Conservation (phyloP, 2,329 filamentous ascomycete genomes). For the Salinomyces thailandicus region DNA sequence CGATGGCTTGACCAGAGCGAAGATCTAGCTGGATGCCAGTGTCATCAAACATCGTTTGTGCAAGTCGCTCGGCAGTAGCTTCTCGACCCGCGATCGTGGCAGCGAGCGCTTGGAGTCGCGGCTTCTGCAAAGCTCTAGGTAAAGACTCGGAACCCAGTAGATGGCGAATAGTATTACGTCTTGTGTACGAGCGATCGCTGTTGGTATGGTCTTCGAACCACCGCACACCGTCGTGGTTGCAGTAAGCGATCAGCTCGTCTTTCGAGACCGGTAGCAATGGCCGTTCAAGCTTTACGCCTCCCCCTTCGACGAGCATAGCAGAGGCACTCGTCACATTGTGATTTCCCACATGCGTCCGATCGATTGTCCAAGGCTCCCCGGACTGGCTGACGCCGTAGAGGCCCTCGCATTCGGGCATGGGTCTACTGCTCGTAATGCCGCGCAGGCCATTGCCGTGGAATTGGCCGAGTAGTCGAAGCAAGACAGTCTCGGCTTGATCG, state of each 20-base stretch:
- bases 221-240: slow-evolving; percentile 51
- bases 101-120: slow-evolving; percentile 53
- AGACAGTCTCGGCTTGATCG: slow-evolving; percentile 80
- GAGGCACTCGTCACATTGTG: not conserved
- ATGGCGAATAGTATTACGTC: slow-evolving; percentile 69
- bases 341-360: not conserved
- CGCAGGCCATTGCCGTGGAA: slow-evolving; percentile 58
- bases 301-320: slow-evolving; percentile 41
- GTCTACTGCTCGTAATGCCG: slow-evolving; percentile 14
- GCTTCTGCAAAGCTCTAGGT: slow-evolving; percentile 58
- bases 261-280: slow-evolving; percentile 65
- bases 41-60: slow-evolving; percentile 42
- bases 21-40: slow-evolving; percentile 30
- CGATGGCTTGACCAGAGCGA: not conserved
- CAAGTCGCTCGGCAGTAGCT: slow-evolving; percentile 40
- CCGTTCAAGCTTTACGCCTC: slow-evolving; percentile 56
- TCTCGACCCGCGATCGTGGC: slow-evolving; percentile 39
- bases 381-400: slow-evolving; percentile 55
- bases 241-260: slow-evolving; percentile 62
- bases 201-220: slow-evolving; percentile 90
- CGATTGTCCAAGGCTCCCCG: slow-evolving; percentile 7
- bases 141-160: slow-evolving; percentile 49
- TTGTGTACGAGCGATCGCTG: slow-evolving; percentile 61
- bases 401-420: slow-evolving; percentile 74
- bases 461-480: slow-evolving; percentile 63